Evolutionary conservation across 2,329 filamentous ascomycete genomes (phyloP).

Genomic region (Colletotrichum liriopes): DNA sequence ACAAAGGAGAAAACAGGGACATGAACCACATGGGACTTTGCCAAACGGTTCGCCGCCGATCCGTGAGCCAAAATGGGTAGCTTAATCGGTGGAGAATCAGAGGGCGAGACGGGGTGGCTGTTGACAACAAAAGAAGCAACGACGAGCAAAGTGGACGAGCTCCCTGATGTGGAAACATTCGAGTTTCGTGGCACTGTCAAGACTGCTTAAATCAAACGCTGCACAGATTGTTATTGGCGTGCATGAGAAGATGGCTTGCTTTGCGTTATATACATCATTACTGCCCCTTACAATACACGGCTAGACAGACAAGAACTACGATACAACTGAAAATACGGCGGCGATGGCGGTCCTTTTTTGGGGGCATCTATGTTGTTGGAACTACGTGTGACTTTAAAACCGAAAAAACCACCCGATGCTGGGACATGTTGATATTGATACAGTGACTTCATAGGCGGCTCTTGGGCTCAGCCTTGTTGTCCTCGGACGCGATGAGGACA

Average conservation of each 20-base stretch:
- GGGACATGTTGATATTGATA: neutral
- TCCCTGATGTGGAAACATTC: neutral
- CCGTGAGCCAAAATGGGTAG: slow-evolving; percentile 28
- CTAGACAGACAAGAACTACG: neutral
- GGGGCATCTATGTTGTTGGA: neutral
- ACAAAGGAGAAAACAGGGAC: neutral
- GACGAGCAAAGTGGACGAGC: neutral
- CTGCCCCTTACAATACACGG: neutral
- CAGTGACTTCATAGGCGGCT: slow-evolving; percentile 49
- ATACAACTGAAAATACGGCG: slow-evolving; percentile 5
- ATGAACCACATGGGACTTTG: neutral
- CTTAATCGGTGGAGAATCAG: slow-evolving; percentile 27
- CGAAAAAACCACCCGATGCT: neutral
- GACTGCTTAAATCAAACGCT: neutral
- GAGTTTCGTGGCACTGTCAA: neutral
- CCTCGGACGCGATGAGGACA: slow-evolving; percentile 82
- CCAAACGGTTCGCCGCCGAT: slow-evolving; percentile 14
- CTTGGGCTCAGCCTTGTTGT: slow-evolving; percentile 53
- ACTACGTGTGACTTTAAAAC: slow-evolving; percentile 3
- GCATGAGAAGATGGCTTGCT: neutral
- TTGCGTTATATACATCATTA: slow-evolving; percentile 4
- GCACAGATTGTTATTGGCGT: neutral
- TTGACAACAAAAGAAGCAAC: neutral
- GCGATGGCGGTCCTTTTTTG: slow-evolving; percentile 8
- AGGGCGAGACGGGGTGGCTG: slow-evolving; percentile 1